A percentile compares a stretch with the other conserved stretches of the same genome.
Evolutionary conservation across 805 yeast species (phyloP).

Genomic region (Wickerhamomyces tratensis): DNA sequence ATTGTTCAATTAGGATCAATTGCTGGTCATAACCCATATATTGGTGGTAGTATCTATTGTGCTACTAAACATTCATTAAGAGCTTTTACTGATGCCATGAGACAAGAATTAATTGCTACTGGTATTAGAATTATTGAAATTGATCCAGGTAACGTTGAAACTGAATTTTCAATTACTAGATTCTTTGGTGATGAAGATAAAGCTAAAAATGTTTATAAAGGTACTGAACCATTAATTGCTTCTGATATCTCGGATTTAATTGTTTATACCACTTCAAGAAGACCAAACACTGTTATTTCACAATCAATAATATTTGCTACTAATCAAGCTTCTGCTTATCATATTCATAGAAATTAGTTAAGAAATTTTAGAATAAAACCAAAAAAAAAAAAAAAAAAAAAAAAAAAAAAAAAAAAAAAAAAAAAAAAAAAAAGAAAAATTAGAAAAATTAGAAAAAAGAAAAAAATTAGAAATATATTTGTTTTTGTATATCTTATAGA

Average conservation of each 20-base stretch:
- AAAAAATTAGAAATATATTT: too few species aligned
- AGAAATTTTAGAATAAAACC: too few species aligned
- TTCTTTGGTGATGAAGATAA: conserved; percentile 44
- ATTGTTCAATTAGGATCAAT: conserved; percentile 69
- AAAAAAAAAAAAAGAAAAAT: too few species aligned
- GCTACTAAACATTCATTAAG: conserved; percentile 71
- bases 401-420: too few species aligned
- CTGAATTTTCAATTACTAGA: conserved; percentile 54
- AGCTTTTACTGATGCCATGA: conserved; percentile 57
- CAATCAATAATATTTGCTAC: conserved; percentile 77
- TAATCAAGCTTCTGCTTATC: conserved; percentile 74
- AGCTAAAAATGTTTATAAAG: conserved; percentile 47
- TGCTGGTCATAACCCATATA: conserved; percentile 78
- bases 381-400: too few species aligned
- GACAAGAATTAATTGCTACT: conserved; percentile 68
- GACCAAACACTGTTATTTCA: conserved; percentile 48
- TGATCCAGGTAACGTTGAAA: conserved; percentile 63
- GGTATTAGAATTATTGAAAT: conserved; percentile 55
- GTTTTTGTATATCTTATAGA: too few species aligned
- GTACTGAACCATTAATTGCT: conserved; percentile 48
- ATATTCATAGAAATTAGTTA: conserved; percentile 33
- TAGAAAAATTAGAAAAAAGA: too few species aligned
- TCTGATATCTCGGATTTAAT: conserved; percentile 51
- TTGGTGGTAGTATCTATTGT: conserved; percentile 73
- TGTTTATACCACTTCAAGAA: conserved; percentile 45